Evolutionary conservation across 1,139 yeast genomes (phyloP).

Genomic region (Blastobotrys proliferans): DNA sequence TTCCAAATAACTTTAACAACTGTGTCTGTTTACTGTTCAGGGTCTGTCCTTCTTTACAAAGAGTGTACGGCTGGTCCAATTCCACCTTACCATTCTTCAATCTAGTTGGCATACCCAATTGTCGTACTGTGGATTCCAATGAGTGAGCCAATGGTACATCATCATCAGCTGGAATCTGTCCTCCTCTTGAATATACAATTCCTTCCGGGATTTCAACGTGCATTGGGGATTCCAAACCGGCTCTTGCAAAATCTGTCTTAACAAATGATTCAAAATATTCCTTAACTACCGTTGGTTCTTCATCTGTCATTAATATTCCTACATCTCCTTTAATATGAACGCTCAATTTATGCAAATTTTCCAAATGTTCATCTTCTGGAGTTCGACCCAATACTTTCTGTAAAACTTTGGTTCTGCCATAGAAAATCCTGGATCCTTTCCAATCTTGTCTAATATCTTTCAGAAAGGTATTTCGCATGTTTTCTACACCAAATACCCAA

Average conservation of each 20-base stretch:
- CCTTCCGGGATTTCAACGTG: conserved; percentile 87
- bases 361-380: conserved; percentile 85
- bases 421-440: conserved; percentile 80
- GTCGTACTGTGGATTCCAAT: conserved; percentile 86
- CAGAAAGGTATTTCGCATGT: conserved; percentile 92
- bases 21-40: conserved; percentile 90
- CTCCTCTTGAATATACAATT: conserved; percentile 89
- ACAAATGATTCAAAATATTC: conserved; percentile 77
- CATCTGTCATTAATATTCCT: conserved; percentile 86
- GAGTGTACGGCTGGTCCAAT: conserved; percentile 69
- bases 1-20: conserved; percentile 89
- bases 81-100: conserved; percentile 85
- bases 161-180: conserved; percentile 82
- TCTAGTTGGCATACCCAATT: conserved; percentile 85
- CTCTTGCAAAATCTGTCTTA: conserved; percentile 82
- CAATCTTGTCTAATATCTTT: conserved; percentile 91
- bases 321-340: conserved; percentile 64
- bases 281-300: conserved; percentile 74
- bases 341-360: conserved; percentile 68
- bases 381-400: conserved; percentile 88
- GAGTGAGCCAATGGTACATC: conserved; percentile 97
- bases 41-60: conserved; percentile 73
- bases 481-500: conserved; percentile 84
- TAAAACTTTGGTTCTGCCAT: conserved; percentile 91
- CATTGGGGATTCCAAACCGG: conserved; percentile 79